Evolutionary conservation across 164 flowering plant species (phyloP).

Genomic region (Tetracentron sinense): DNA sequence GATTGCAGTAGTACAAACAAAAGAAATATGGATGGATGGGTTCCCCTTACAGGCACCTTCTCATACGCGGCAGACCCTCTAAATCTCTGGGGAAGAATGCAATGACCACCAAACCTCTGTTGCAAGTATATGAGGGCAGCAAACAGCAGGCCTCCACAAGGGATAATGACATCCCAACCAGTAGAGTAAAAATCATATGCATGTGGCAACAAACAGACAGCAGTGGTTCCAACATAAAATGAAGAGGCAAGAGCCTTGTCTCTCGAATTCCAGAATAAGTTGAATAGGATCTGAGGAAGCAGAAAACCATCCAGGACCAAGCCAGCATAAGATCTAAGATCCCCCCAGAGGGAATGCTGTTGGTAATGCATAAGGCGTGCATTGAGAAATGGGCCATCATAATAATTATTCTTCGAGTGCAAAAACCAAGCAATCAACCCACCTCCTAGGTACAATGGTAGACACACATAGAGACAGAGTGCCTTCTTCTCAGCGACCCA

Average conservation of each 20-base stretch:
- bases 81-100: constrained; percentile 39
- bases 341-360: constrained; percentile 31
- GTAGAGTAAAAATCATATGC: constrained; percentile 62
- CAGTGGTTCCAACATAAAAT: constrained; percentile 58
- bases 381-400: constrained; percentile 3
- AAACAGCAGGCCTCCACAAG: constrained; percentile 39
- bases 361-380: constrained; percentile 1
- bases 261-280: constrained; percentile 36
- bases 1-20: no score
- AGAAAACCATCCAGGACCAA: constrained; percentile 62
- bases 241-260: constrained; percentile 38
- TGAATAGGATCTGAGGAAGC: constrained; percentile 61
- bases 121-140: constrained; percentile 50
- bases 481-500: constrained; percentile 47
- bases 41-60: constrained; percentile 29
- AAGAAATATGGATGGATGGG: not conserved
- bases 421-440: constrained; percentile 35
- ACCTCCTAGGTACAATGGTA: constrained; percentile 39
- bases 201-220: constrained; percentile 53
- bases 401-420: constrained; percentile 17
- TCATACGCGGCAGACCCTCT: constrained; percentile 27
- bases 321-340: constrained; percentile 57
- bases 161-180: constrained; percentile 59
- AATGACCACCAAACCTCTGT: constrained; percentile 60
- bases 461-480: constrained; percentile 21